Conservation (phyloP, 176 grass and related monocot genomes). For the Rhynchospora breviuscula region DNA sequence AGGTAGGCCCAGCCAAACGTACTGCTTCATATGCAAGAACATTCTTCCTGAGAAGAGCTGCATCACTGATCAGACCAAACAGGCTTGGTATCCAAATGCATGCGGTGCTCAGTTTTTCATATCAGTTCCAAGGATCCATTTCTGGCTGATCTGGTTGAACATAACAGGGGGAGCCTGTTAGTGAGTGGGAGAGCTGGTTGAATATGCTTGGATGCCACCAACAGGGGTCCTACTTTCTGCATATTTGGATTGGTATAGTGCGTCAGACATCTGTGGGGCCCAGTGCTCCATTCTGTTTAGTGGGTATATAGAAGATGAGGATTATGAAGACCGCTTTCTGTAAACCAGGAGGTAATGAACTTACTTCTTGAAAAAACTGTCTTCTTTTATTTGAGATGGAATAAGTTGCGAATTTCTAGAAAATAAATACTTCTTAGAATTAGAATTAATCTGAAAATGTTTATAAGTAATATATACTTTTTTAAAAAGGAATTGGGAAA, state of each 20-base stretch:
- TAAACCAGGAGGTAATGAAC: not conserved
- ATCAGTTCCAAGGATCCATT: conserved; percentile 58
- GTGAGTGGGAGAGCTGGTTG: conserved; percentile 58
- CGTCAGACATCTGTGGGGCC: conserved; percentile 35
- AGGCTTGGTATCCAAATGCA: conserved; percentile 60
- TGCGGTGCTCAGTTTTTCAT: conserved; percentile 84
- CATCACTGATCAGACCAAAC: conserved; percentile 69
- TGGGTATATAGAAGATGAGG: not conserved
- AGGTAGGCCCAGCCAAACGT: conserved; percentile 1
- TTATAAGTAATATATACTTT: too few species aligned
- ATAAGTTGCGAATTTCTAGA: too few species aligned
- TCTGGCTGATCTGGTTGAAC: conserved; percentile 64
- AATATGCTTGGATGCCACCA: conserved; percentile 71
- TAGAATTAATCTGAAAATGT: too few species aligned
- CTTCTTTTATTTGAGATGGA: too few species aligned
- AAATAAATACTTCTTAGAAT: too few species aligned
- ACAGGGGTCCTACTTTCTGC: conserved; percentile 71
- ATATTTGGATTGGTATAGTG: conserved; percentile 47
- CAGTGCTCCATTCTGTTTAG: not conserved
- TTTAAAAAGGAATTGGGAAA: too few species aligned
- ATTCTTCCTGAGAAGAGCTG: conserved; percentile 61
- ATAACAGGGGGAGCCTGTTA: conserved; percentile 41
- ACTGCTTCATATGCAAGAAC: conserved; percentile 60
- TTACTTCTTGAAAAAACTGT: not conserved
- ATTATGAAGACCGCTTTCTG: not conserved